phyloP scores from a whole-genome alignment of 225 moss, liverwort and hornwort species.

The Straminergon stramineum region DNA sequence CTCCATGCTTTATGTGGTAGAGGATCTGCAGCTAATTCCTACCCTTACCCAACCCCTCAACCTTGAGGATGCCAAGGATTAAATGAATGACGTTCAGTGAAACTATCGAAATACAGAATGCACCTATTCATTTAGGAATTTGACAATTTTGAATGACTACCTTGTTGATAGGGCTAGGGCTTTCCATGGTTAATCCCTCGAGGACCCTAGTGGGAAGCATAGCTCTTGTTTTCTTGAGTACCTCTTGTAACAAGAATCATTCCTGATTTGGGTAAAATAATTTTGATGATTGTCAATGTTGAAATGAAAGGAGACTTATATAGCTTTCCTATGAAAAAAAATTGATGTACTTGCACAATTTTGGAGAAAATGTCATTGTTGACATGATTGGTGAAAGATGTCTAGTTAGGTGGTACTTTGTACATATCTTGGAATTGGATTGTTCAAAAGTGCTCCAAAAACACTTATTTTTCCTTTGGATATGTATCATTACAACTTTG shows the following conservation, averaged over 20 bases:
- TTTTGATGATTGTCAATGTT: background rate
- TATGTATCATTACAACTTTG: background rate
- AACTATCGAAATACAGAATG: background rate
- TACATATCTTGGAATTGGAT: background rate
- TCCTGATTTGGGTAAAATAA: background rate
- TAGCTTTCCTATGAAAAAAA: background rate
- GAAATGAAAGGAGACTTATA: background rate
- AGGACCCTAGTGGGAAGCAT: background rate
- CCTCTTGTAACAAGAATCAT: background rate
- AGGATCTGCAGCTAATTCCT: background rate
- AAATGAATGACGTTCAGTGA: background rate
- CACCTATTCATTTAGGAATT: background rate
- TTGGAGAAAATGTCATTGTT: background rate
- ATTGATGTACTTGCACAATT: accelerated
- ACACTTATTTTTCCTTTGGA: accelerated
- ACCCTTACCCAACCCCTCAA: background rate
- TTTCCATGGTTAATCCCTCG: background rate
- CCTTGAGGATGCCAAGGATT: background rate
- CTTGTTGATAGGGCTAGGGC: background rate
- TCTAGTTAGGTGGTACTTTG: too few relatives aligned
- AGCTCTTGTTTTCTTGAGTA: background rate
- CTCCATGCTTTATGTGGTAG: background rate
- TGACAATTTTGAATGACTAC: background rate
- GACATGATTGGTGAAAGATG: background rate
- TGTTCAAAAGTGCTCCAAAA: background rate